Evolutionary conservation across 176 grass and related monocot species (phyloP).

Genomic region (Calamus simplicifolius): DNA sequence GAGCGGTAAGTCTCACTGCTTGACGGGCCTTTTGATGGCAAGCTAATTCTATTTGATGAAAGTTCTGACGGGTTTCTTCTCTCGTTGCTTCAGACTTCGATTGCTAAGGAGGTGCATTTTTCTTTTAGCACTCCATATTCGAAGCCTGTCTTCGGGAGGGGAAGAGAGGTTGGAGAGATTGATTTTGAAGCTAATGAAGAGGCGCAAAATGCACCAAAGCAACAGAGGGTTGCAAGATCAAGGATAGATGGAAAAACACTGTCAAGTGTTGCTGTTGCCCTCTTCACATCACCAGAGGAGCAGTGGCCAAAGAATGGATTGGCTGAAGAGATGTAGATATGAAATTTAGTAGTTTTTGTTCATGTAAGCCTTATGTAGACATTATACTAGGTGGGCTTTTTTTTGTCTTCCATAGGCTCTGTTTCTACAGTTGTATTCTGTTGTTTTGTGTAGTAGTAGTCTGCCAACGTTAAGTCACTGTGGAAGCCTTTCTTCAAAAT

Average conservation of each 20-base stretch:
- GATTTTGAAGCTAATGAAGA: conserved; percentile 13
- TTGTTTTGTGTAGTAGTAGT: no score
- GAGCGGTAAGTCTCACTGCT: conserved; percentile 39
- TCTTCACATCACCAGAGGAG: conserved; percentile 33
- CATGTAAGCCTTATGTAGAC: no score
- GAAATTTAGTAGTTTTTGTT: no score
- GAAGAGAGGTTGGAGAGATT: neutral
- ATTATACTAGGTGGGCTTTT: no score
- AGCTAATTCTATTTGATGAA: no score
- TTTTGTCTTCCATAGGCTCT: no score
- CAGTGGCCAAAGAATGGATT: conserved; percentile 9
- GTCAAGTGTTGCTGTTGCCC: conserved; percentile 37
- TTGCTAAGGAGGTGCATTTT: conserved; percentile 69
- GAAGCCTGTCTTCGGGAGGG: conserved; percentile 14
- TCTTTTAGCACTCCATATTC: conserved; percentile 45
- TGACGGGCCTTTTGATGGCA: no score
- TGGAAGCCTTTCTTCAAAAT: conserved; percentile 52
- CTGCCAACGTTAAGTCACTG: no score
- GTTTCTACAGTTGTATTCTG: no score
- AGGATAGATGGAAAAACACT: conserved; percentile 28
- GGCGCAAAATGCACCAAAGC: conserved; percentile 52
- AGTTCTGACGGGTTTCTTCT: neutral
- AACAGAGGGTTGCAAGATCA: conserved; percentile 44
- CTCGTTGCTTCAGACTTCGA: conserved; percentile 32
- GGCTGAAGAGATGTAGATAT: no score